Evolutionary conservation across 495 filamentous ascomycete species (phyloP), one percentile per base, ranked within the genome.

Genomic region (Penicillium canariense): DNA sequence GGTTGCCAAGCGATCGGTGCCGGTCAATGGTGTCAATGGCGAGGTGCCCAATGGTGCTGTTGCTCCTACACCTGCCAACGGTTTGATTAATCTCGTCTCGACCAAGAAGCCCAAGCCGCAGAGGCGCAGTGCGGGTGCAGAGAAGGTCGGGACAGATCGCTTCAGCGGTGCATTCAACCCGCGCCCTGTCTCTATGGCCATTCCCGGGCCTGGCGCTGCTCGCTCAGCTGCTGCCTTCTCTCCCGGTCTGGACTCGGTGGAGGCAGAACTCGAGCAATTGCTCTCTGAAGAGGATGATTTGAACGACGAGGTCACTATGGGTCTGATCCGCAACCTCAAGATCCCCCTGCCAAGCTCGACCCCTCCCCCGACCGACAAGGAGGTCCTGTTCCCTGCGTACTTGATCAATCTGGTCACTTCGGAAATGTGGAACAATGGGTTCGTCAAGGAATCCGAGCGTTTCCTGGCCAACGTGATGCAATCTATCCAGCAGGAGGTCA

Each of bases 351-450:
- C 93, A 6, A 85, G 84, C 54, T 85, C 86, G 10, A 90, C 81
- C 49, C 93, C 94, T 7, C 86, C 90, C 22, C 91, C 93, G 8
- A 91, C 89, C 23, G 95, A 97, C 74, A 99, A 99, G 77, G 94
- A 99, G 68, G 93, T 99, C 28, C 77, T 99, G 47, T 99, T 97
- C 82, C 95, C 94, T 18, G 91, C 94, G 1, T 99, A 97, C 66
- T 83, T 99, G 55, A 99, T 99, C 75, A 99, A 99, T 70, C 84
- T 99, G 27, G 94, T 99, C 42, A 99, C 94, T 12, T 96, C 91
- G 11, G 94, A 99, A 74, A 99, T 99, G 94, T 99, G 94, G 94
- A 99, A 99, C 78, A 99, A 99, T 64, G 94, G 94, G 23, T 99
- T 96, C 67, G 95, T 99, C 58, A 97, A 99, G 77, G 94, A 99